phyloP scores from a whole-genome alignment of 78 protist species.

The Dictyostelium brefeldianum region DNA sequence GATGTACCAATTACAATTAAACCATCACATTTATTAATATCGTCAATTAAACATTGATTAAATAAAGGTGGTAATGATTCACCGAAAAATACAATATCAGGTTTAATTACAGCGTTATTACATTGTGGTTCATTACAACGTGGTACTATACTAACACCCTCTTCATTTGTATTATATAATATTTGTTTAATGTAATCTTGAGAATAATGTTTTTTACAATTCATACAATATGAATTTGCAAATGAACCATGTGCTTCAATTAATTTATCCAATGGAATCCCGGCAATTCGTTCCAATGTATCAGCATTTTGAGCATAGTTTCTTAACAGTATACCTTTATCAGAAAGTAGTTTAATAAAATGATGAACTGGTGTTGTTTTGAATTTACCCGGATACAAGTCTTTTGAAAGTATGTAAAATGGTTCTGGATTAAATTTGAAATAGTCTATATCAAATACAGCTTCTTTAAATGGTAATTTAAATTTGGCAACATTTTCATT shows the following conservation, averaged over 20 bases:
- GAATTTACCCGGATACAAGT: constrained; percentile 85
- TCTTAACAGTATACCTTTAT: constrained; percentile 88
- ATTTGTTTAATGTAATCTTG: constrained; percentile 46
- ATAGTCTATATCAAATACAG: constrained; percentile 87
- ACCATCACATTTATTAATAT: constrained; percentile 81
- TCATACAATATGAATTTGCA: constrained; percentile 62
- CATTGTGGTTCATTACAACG: neutral
- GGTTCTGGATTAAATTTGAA: constrained; percentile 87
- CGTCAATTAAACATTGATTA: constrained; percentile 11
- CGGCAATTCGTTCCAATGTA: constrained; percentile 91
- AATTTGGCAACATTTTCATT: constrained; percentile 83
- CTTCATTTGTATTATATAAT: neutral
- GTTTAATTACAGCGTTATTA: constrained; percentile 74
- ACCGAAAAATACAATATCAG: constrained; percentile 93
- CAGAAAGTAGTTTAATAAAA: constrained; percentile 86
- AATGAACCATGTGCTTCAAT: constrained; percentile 95
- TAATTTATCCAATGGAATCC: constrained; percentile 43
- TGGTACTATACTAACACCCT: neutral
- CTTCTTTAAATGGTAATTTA: constrained; percentile 90
- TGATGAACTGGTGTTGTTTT: constrained; percentile 90
- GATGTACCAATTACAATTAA: constrained; percentile 89
- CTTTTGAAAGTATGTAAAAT: constrained; percentile 91
- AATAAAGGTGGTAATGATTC: constrained; percentile 89
- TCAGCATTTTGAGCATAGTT: constrained; percentile 97
- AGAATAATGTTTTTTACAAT: constrained; percentile 20